Conservation (phyloP, 2,329 filamentous ascomycete species). For the Ceratocystis huliohia region DNA sequence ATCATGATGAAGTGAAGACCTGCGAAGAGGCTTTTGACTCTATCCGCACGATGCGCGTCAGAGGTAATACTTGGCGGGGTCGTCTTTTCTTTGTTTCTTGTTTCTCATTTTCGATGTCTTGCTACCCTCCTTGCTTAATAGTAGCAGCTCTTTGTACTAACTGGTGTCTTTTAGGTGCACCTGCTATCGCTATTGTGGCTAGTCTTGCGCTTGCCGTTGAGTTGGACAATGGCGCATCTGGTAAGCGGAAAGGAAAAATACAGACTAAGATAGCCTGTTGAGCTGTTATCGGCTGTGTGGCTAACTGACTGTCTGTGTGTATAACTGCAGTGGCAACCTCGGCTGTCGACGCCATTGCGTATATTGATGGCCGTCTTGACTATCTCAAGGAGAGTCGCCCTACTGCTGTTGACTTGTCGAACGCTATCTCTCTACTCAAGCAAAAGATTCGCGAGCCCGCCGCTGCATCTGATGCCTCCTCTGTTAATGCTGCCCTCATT, state of each 20-base stretch:
- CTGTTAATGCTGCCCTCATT: slow-evolving; percentile 59
- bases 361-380: slow-evolving; percentile 64
- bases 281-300: background rate
- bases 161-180: slow-evolving; percentile 39
- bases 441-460: slow-evolving; percentile 42
- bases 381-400: slow-evolving; percentile 82
- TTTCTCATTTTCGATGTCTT: background rate
- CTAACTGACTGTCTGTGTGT: slow-evolving; percentile 17
- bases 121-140: background rate
- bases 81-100: background rate
- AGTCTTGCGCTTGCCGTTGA: slow-evolving; percentile 80
- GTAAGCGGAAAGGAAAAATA: slow-evolving; percentile 27
- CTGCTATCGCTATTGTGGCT: slow-evolving; percentile 96
- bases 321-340: slow-evolving; percentile 33
- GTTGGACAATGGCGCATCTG: slow-evolving; percentile 44
- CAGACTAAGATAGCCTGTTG: background rate
- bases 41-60: slow-evolving; percentile 66
- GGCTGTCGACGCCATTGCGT: slow-evolving; percentile 48
- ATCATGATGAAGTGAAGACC: slow-evolving; percentile 60
- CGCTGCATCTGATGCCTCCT: slow-evolving; percentile 31
- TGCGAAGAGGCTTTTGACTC: slow-evolving; percentile 68
- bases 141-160: background rate
- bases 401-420: slow-evolving; percentile 87
- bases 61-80: slow-evolving; percentile 31
- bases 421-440: slow-evolving; percentile 74